Base-by-base conservation (phyloP, 1,139 yeast species). In the Hansenula sp. region DNA sequence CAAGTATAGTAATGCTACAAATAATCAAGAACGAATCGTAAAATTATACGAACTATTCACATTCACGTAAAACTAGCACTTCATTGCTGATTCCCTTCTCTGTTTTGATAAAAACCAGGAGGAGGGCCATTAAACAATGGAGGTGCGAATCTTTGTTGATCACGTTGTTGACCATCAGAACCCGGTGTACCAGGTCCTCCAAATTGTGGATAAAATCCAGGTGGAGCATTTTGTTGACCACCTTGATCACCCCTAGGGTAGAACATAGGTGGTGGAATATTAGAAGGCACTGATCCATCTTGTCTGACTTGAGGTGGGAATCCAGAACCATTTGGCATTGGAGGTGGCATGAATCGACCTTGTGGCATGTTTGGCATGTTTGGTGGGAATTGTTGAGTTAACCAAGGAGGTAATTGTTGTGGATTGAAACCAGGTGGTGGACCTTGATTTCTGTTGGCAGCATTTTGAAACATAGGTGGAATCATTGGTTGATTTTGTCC, bases 401-500 rank as follows among this genome's bases (percentile, higher is more conserved):
- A 27, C 44, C 50, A 44, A 31, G 51, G 52, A 27, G 53, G 56
- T 11, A 48, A 27, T 22, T 48, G 50, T 34, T 49, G 56, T 26
- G 47, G 44, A 24, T 46, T 48, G 25, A 48, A 43, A 14, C 50
- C 50, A 14, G 55, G 49, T 35, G 55, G 52, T 11, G 42, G 27
- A 11, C 47, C 47, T 44, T 46, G 65, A 29, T 63, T 53, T 30
- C 62, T 62, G 24, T 67, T 51, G 25, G 55, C 54, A 29, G 54
- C 60, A 41, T 48, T 54, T 38, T 46, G 47, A 36, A 38, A 46
- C 37, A 53, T 50, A 24, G 52, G 51, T 34, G 56, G 56, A 50
- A 55, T 5, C 31, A 33, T 24, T 17, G 41, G 41, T 29, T 42
- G 45, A 7, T 36, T 40, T 29, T 40, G 47, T 19, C 32, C 33